Evolutionary conservation across 306 rosid species (phyloP).

Genomic region (Purshia tridentata): DNA sequence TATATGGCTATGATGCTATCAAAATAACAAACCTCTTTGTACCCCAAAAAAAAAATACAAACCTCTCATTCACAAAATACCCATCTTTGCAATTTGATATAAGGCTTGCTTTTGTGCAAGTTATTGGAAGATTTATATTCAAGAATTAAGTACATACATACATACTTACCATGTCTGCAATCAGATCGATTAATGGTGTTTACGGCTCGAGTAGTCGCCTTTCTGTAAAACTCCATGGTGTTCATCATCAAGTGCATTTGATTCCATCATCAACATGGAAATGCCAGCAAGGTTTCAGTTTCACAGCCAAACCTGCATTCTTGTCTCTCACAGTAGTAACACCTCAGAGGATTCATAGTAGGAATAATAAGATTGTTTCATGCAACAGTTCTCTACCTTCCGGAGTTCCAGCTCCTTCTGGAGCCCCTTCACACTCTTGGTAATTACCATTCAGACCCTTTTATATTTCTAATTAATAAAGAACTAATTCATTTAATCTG

Average conservation of each 20-base stretch:
- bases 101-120: neutral
- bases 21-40: neutral
- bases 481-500: neutral
- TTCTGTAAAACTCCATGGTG: neutral
- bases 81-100: neutral
- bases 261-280: neutral
- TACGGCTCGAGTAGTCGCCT: neutral
- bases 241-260: neutral
- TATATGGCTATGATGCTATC: neutral
- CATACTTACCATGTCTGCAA: neutral
- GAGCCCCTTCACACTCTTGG: conserved; percentile 30
- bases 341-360: neutral
- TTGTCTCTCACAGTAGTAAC: conserved; percentile 7
- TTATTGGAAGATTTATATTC: neutral
- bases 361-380: conserved; percentile 12
- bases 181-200: neutral
- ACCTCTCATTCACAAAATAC: neutral
- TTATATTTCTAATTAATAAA: too few species aligned
- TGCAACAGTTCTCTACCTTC: conserved; percentile 16
- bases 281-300: conserved; percentile 1
- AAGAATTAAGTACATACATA: neutral
- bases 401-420: conserved; percentile 4
- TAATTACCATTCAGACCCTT: neutral
- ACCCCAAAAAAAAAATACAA: too few species aligned
- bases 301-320: conserved; percentile 8